Base-by-base conservation (phyloP, 176 grass and related monocot species). In the Ananas comosus region DNA sequence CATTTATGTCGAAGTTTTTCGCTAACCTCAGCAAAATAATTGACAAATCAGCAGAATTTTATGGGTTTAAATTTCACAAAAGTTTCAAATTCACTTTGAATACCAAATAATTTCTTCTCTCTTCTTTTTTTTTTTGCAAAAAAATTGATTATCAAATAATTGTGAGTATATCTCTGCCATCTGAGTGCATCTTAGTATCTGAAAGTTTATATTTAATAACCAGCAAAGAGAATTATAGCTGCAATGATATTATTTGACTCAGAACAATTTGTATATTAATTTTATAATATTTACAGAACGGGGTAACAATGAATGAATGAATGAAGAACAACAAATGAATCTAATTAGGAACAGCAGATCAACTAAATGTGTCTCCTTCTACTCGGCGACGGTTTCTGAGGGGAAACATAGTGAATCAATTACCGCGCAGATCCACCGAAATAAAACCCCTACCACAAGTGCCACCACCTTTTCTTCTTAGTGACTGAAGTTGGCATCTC, bases 391-490 rank as follows among this genome's bases (percentile, higher is more conserved):
- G 10, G 53, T 42, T 29, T 72, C 74, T 65, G 25, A 70, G 16
- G 24, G 1, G 49, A 33, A 77, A 56, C 13, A 80, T 51, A 79
- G 74, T 16, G 51, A 83, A 56, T 48, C 24, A 63, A 73, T 71
- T 66, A 63, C 21, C 56, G 9, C 3, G 29, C 29, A 4, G 29
- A 33, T 33, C 29, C 29, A 6, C 29, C 29, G 4, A 33, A 33
- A 42, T 61, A 56, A 74, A 48, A 9, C 24, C 7, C 66, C 21
- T 47, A 3, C 71, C 77, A 61, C 12, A 90, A 72, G 12, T 83
- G 77, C 88, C 88, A 97, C 89, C 89, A 97, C 11, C 57, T 96
- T 68, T 85, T 91, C 50, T 79, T 83, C 74, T 72, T 89, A 56
- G 10, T 17, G 19, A 87, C 85, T 61, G 24, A 21, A 17, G 69